Evolutionary conservation across 495 filamentous ascomycete genomes (phyloP).

Genomic region (Aspergillus sparsus): DNA sequence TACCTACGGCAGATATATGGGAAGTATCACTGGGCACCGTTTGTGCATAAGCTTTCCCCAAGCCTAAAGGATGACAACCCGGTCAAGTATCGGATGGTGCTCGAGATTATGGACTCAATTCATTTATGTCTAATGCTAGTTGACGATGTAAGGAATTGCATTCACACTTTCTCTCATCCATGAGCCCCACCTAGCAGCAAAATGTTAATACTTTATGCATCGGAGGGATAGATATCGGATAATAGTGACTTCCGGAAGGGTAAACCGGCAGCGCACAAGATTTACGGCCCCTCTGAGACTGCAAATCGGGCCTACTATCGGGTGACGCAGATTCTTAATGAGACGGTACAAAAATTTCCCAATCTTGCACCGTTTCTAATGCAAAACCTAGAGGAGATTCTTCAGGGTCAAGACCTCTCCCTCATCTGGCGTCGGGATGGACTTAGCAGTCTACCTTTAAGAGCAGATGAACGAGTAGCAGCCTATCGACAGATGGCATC

Average conservation of each 20-base stretch:
- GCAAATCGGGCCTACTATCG: constrained; percentile 34
- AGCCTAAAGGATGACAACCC: constrained; percentile 26
- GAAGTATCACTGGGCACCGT: constrained; percentile 30
- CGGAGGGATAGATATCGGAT: constrained; percentile 26
- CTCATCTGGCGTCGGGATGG: constrained; percentile 39
- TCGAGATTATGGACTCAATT: constrained; percentile 36
- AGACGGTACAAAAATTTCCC: constrained; percentile 23
- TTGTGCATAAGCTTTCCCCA: constrained; percentile 29
- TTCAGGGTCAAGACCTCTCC: constrained; percentile 36
- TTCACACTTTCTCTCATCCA: neutral
- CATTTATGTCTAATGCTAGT: constrained; percentile 39
- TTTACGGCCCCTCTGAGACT: constrained; percentile 34
- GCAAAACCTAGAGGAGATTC: constrained; percentile 31
- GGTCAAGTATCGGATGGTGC: constrained; percentile 24
- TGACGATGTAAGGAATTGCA: constrained; percentile 28
- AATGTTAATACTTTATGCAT: neutral
- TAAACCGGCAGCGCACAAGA: constrained; percentile 30
- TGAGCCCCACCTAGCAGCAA: neutral
- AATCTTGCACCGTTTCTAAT: constrained; percentile 27
- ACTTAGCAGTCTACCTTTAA: constrained; percentile 19
- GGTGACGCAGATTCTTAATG: constrained; percentile 28
- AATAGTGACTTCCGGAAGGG: constrained; percentile 35
- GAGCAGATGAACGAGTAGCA: constrained; percentile 15
- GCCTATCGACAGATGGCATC: constrained; percentile 26
- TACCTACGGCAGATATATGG: constrained; percentile 30